These are phyloP conservation scores for Ustilago tritici DNA, from an alignment of 1,284 basidiomycete species.

Conservation along the genomic window DNA sequence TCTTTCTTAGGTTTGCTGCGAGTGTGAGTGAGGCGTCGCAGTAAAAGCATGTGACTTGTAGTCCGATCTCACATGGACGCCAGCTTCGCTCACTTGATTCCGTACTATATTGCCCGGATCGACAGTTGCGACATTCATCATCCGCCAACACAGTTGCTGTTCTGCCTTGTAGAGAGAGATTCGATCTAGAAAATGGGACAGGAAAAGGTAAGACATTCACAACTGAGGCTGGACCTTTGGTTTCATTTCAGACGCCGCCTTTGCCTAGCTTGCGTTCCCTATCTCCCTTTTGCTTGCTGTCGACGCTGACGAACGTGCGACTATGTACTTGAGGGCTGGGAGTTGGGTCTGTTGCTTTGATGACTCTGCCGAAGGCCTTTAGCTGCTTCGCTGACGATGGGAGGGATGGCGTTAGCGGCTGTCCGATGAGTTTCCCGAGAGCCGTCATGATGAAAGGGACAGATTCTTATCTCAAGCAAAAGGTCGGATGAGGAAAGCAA, in stretches of 20 bases:
- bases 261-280: neutral
- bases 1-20: neutral
- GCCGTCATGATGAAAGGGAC: neutral
- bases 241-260: conserved; percentile 35
- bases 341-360: neutral
- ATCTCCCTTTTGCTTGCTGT: neutral
- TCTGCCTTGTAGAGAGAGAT: neutral
- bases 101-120: no score
- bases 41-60: no score
- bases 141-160: neutral
- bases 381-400: no score
- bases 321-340: neutral
- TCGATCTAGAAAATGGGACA: neutral
- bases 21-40: neutral
- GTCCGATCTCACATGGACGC: no score
- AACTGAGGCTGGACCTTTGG: neutral
- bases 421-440: no score
- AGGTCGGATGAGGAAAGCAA: no score
- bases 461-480: neutral
- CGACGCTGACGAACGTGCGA: neutral
- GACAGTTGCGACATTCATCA: neutral
- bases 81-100: no score
- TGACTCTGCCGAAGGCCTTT: neutral
- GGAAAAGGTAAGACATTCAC: neutral
- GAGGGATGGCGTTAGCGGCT: neutral